These are phyloP conservation scores for Lentinus brumalis DNA, from an alignment of 768 basidiomycete species.

Conservation along the genomic window DNA sequence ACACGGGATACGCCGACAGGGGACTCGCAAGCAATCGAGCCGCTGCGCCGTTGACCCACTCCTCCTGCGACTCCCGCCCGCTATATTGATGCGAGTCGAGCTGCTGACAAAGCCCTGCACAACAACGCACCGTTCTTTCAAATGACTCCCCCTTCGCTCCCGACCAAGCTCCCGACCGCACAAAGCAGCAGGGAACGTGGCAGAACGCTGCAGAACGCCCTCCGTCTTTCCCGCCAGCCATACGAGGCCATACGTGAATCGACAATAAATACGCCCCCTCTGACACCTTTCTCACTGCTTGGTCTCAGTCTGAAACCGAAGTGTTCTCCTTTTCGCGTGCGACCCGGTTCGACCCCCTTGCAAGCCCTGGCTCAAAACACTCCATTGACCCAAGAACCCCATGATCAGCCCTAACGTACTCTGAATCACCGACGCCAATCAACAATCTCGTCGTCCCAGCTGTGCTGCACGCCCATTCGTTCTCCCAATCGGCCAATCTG, in stretches of 20 bases:
- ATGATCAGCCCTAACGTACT: constrained; percentile 1
- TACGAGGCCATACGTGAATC: too few relatives aligned
- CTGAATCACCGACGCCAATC: constrained; percentile 11
- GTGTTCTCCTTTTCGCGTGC: too few relatives aligned
- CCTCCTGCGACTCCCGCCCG: not conserved
- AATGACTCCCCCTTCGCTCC: not conserved
- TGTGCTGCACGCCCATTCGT: not conserved
- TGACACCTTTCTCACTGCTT: too few relatives aligned
- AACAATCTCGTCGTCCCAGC: not conserved
- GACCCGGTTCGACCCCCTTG: too few relatives aligned
- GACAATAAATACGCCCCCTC: too few relatives aligned
- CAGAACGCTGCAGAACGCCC: too few relatives aligned
- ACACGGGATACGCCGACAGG: constrained; percentile 16
- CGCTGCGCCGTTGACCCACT: not conserved
- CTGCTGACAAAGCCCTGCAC: not conserved
- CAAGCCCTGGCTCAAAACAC: too few relatives aligned
- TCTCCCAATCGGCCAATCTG: not conserved
- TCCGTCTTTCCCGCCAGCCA: too few relatives aligned
- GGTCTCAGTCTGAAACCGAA: too few relatives aligned
- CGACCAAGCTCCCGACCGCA: not conserved
- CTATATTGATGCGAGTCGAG: not conserved
- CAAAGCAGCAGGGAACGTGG: not conserved
- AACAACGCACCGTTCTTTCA: too few relatives aligned
- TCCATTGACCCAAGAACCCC: not conserved
- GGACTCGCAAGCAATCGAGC: constrained; percentile 21